Percentiles rank a stretch among this genome's conserved stretches.
These are phyloP conservation scores for Perkinsela sp. DNA, from an alignment of 208 protist genomes.

Conservation along the genomic window DNA sequence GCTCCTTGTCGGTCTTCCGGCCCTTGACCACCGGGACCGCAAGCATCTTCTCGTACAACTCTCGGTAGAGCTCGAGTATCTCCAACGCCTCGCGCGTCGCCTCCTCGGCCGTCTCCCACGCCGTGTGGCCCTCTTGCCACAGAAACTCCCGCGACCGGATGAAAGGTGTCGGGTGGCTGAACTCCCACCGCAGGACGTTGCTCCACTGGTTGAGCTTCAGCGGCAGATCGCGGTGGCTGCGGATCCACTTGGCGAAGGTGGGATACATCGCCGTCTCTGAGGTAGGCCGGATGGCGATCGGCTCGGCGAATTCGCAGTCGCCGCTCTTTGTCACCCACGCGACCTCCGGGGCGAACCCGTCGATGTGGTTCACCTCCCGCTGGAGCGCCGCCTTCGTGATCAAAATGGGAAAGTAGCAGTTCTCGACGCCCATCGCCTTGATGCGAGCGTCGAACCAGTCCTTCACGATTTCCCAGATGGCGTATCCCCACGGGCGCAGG, in stretches of 20 bases:
- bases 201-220: slow-evolving; percentile 89
- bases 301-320: slow-evolving; percentile 57
- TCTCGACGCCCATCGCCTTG: slow-evolving; percentile 74
- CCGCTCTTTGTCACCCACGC: slow-evolving; percentile 63
- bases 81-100: slow-evolving; percentile 71
- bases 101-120: slow-evolving; percentile 67
- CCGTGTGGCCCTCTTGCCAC: slow-evolving; percentile 94
- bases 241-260: slow-evolving; percentile 86
- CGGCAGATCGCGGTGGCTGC: slow-evolving; percentile 87
- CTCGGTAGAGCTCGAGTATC: slow-evolving; percentile 78
- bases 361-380: slow-evolving; percentile 90
- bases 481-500: slow-evolving; percentile 82
- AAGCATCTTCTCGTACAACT: slow-evolving; percentile 85
- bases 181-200: slow-evolving; percentile 97
- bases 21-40: slow-evolving; percentile 85
- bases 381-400: slow-evolving; percentile 78
- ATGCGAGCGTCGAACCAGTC: slow-evolving; percentile 20
- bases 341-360: slow-evolving; percentile 91
- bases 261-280: slow-evolving; percentile 97
- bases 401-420: slow-evolving; percentile 92
- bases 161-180: slow-evolving; percentile 94
- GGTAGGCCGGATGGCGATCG: slow-evolving; percentile 91
- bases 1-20: slow-evolving; percentile 90
- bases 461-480: slow-evolving; percentile 86
- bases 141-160: slow-evolving; percentile 94